Evolutionary conservation across 768 basidiomycete species (phyloP).

Genomic region (Rhodotorula kratochvilovae): DNA sequence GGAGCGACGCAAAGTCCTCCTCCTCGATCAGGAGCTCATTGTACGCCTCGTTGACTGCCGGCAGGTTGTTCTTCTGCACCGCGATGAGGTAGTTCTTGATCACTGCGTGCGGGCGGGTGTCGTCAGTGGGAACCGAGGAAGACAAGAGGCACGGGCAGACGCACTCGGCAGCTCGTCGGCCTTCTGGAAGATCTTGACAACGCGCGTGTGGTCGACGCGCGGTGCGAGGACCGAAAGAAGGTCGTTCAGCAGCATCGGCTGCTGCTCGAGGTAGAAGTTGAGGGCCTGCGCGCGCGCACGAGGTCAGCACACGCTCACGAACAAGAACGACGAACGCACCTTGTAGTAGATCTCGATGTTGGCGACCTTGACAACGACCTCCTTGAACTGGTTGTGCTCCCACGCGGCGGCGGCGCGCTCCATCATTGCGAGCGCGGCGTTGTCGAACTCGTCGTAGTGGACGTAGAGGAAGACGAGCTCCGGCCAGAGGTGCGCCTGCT

Average conservation of each 20-base stretch:
- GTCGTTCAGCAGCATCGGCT: constrained; percentile 88
- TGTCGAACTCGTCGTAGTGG: constrained; percentile 98
- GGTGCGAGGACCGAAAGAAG: constrained; percentile 85
- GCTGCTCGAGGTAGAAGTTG: constrained; percentile 88
- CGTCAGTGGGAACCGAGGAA: background rate
- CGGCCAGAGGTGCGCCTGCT: constrained; percentile 95
- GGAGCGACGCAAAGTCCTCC: constrained; percentile 95
- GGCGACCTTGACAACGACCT: constrained; percentile 89
- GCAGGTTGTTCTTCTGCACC: constrained; percentile 93
- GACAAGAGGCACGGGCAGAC: background rate
- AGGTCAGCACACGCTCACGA: too few relatives aligned
- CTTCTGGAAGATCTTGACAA: constrained; percentile 86
- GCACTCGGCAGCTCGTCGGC: constrained; percentile 76
- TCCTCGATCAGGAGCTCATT: constrained; percentile 98
- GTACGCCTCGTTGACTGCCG: constrained; percentile 96
- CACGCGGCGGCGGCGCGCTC: constrained; percentile 96
- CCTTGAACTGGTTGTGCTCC: constrained; percentile 99
- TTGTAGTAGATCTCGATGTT: constrained; percentile 99
- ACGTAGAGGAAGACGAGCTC: constrained; percentile 97
- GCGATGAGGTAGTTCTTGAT: constrained; percentile 95
- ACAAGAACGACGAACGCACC: constrained; percentile 2
- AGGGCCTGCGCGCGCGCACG: constrained; percentile 55
- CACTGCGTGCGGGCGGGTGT: constrained; percentile 51
- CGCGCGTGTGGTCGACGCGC: constrained; percentile 89
- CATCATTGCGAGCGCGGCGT: constrained; percentile 97